phyloP scores from a whole-genome alignment of 352 stramenopile species.

The Pythium aquatile region DNA sequence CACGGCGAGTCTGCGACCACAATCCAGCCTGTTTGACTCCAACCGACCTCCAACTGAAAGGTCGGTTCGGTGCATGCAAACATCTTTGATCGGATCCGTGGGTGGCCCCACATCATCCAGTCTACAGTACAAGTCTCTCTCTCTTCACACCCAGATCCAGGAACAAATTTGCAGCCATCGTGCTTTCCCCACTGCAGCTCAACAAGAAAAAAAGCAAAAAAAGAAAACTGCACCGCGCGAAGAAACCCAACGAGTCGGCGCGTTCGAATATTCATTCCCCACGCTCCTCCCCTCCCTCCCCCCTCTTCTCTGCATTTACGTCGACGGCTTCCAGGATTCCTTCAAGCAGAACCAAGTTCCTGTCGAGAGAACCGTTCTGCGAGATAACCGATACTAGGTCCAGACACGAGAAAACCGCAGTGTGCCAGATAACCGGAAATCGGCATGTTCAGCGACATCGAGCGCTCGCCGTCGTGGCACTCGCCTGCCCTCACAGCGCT shows the following conservation, averaged over 20 bases:
- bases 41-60: too few species aligned
- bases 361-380: background rate
- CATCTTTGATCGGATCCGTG: background rate
- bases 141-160: background rate
- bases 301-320: background rate
- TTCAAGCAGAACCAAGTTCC: background rate
- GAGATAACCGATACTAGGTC: background rate
- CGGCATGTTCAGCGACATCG: conserved; percentile 29
- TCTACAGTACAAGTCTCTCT: background rate
- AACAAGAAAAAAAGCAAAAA: conserved; percentile 14
- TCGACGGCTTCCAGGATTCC: background rate
- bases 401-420: conserved; percentile 5
- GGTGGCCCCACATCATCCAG: conserved; percentile 1
- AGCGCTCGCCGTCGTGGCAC: conserved; percentile 27
- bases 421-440: background rate
- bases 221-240: conserved; percentile 14
- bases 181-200: background rate
- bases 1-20: background rate
- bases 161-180: background rate
- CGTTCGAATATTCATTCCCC: background rate
- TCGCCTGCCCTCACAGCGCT: conserved; percentile 9
- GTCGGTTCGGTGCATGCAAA: conserved; percentile 1
- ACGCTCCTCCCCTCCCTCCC: background rate
- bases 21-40: background rate
- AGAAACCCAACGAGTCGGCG: conserved; percentile 7